Base-by-base conservation (phyloP, 2,329 filamentous ascomycete species). In the Cladosporium sp. region DNA sequence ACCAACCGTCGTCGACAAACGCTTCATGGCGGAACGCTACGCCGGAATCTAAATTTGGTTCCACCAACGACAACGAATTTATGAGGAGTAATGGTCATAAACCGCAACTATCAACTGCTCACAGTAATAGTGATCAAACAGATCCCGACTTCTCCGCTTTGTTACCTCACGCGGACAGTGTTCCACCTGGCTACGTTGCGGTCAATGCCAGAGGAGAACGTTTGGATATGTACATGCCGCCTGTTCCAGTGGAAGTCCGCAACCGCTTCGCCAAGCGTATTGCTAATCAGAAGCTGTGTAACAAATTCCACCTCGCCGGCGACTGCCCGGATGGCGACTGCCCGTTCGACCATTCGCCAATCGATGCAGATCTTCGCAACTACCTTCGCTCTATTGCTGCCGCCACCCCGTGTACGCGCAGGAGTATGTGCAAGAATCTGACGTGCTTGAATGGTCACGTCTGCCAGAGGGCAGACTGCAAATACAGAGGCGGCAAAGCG, bases 381-480 rank as follows among this genome's bases (percentile, higher is more conserved):
- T 80, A 80, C 1, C 75, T 85, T 21, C 76, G 78, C 63, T 79
- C 79, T 60, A 78, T 84, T n/a, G 74, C 81, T 1, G 79, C 79
- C 29, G 77, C 78, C 53, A 77, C 75, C 29, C 78, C 80, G 0
- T 86, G 84, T 68, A 70, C 76, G 1, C 67, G 71, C 2, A 79
- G 77, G 26, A 75, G 78, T 2, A 69, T 61, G 0, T 86, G 84
- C 67, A 79, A 83, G 11, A 72, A 73, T 3, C 67, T 72, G 0
- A 76, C 79, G 33, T 86, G 84, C 70, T 75, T 77, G 40, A 73
- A 79, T 49, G 84, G 83, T 0, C 84, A 86, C 67, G 66, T 80
- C 2, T 82, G 80, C 67, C 79, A 79, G 66, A 77, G 73, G 33
- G 67, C 66, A 1, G 70, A 73, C n/a, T 77, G 75, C 67, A 67